Evolutionary conservation across 805 yeast species (phyloP), one percentile per base, ranked within the genome.

Genomic region (Hanseniaspora thailandica): DNA sequence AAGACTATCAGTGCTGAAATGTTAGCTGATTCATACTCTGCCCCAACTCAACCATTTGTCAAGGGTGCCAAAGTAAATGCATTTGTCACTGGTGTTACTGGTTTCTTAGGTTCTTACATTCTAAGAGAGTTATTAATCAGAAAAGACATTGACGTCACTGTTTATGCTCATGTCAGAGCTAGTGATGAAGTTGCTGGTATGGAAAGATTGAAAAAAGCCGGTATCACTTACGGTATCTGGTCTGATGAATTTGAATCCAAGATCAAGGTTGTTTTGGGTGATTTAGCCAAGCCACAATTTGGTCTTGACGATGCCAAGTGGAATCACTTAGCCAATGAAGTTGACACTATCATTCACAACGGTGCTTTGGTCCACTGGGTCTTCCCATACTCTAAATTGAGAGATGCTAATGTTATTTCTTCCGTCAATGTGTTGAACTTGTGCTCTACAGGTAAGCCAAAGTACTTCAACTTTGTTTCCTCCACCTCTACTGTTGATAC

Each of bases 351-450:
- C 50, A 78, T 93, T 57, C 99, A 93, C 68, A 93, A 93, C 61
- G 98, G 97, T 72, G 99, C 99, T 17, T 74, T 89, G 57, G 99
- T 93, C 36, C 98, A 93, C 67, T 93, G 99, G 99, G 96, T 89
- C 2, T 93, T 85, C 66, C 97, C 98, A 26, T 93, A 93, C 69
- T 71, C 83, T 46, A 86, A 85, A 59, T 73, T 93, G 62, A 79
- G 97, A 61, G 96, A 86, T 59, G 93, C 97, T 33, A 93, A 93
- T 63, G 98, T 94, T 31, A 70, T 89, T 55, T 81, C 95, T 43
- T 84, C 97, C 0, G 69, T 90, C 55, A 85, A 89, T 62, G 86
- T 88, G 9, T 71, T 93, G 77, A 80, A 80, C 63, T 68, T 89
- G 61, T 63, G 73, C 35, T 82, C 93, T 61, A 76, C 80, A 7